Percentiles rank a stretch among this genome's conserved stretches.
Conservation (phyloP, 306 rosid genomes). For the Trifolium pratense region DNA sequence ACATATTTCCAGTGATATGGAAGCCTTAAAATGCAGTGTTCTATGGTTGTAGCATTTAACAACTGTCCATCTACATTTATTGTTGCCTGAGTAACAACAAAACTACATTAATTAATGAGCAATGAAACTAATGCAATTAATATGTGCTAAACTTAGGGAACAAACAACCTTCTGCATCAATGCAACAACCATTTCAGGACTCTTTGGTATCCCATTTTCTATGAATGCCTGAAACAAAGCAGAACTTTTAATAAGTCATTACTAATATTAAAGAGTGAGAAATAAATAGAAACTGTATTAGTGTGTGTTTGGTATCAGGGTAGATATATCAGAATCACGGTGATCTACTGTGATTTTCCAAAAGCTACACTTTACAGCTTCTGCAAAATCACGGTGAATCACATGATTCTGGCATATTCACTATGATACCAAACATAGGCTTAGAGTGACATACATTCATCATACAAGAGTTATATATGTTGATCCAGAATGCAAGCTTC, state of each 20-base stretch:
- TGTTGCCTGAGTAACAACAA: conserved; percentile 66
- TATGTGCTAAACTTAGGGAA: conserved; percentile 4
- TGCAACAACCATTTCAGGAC: conserved; percentile 75
- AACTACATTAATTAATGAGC: conserved; percentile 36
- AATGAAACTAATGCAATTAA: conserved; percentile 26
- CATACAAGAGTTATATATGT: conserved; percentile 92
- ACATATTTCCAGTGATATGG: conserved; percentile 93
- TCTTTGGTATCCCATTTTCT: conserved; percentile 81
- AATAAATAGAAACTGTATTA: not conserved
- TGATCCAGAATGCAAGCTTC: conserved; percentile 98
- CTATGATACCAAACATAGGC: no score
- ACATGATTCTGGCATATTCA: no score
- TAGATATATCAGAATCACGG: no score
- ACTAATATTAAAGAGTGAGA: not conserved
- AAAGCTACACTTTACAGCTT: no score
- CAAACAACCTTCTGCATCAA: conserved; percentile 73
- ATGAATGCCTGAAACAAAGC: conserved; percentile 68
- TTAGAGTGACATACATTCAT: conserved; percentile 64
- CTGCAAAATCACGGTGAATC: no score
- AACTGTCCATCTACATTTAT: conserved; percentile 85
- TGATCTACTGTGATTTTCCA: no score
- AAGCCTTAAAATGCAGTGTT: conserved; percentile 87
- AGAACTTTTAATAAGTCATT: conserved; percentile 31
- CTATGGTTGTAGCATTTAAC: conserved; percentile 79
- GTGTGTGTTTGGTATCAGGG: no score